Conservation (phyloP, 2,329 filamentous ascomycete species). For the Penicillium psychrosexuale region DNA sequence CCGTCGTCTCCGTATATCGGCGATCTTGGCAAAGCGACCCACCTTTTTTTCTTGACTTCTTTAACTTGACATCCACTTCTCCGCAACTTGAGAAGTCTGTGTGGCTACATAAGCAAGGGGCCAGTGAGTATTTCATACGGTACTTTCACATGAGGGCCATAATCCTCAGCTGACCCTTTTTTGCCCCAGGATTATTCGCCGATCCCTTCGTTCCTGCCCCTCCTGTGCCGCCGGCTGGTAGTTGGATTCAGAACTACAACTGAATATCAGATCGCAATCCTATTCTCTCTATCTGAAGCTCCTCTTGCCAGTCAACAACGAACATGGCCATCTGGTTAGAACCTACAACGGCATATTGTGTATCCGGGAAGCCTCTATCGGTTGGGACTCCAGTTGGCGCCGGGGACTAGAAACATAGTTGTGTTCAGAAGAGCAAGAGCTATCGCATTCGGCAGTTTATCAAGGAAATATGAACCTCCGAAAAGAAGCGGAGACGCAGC, state of each 20-base stretch:
- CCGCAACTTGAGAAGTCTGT: constrained; percentile 9
- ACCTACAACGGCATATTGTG: constrained; percentile 13
- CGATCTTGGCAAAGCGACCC: constrained; percentile 7
- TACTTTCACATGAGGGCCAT: not conserved
- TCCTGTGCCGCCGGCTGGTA: not conserved
- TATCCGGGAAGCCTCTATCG: constrained; percentile 14
- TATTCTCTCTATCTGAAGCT: not conserved
- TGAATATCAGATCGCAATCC: not conserved
- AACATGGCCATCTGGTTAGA: constrained; percentile 25
- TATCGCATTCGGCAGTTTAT: not conserved
- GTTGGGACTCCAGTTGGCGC: constrained; percentile 13
- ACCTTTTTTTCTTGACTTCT: not conserved
- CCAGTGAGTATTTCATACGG: not conserved
- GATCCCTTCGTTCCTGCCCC: constrained; percentile 9
- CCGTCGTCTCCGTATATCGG: not conserved
- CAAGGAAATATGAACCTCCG: constrained; percentile 18
- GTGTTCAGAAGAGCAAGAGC: not conserved
- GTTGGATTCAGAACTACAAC: not conserved
- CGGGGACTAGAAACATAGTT: constrained; percentile 17
- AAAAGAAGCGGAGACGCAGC: constrained; percentile 14
- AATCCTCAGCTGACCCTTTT: constrained; percentile 7
- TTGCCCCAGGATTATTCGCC: not conserved
- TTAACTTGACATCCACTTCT: constrained; percentile 4
- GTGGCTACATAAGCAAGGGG: constrained; percentile 7
- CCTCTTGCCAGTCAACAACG: not conserved